phyloP scores from a whole-genome alignment of 2,329 filamentous ascomycete species.

The Lachnellula cervina region DNA sequence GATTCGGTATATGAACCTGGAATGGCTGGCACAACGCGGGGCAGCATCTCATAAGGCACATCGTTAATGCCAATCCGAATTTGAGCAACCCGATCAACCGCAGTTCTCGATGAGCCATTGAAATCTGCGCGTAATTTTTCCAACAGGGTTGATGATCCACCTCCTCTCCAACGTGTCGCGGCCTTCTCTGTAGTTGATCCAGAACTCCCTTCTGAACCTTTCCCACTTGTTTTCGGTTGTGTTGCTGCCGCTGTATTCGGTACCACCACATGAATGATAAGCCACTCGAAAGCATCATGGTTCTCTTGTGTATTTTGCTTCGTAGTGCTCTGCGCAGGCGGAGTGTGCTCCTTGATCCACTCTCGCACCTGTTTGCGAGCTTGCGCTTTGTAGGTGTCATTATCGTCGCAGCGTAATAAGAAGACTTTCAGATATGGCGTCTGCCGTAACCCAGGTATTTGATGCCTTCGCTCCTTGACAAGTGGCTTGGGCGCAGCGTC shows the following conservation, averaged over 20 bases:
- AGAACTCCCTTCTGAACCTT: conserved; percentile 45
- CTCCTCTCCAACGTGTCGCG: conserved; percentile 70
- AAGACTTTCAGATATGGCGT: conserved; percentile 93
- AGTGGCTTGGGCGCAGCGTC: conserved; percentile 19
- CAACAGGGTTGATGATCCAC: conserved; percentile 73
- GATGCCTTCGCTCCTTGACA: conserved; percentile 67
- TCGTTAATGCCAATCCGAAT: conserved; percentile 72
- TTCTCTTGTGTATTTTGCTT: conserved; percentile 72
- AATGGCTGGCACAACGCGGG: conserved; percentile 57
- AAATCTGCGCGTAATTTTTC: conserved; percentile 91
- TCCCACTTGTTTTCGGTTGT: conserved; percentile 62
- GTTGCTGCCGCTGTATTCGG: conserved; percentile 78
- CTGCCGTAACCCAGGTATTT: conserved; percentile 87
- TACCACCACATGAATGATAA: conserved; percentile 87
- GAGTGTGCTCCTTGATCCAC: conserved; percentile 79
- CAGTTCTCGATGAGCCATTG: conserved; percentile 67
- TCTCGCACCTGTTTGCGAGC: conserved; percentile 77
- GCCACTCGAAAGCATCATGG: conserved; percentile 94
- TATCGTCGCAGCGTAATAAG: conserved; percentile 89
- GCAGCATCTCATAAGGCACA: conserved; percentile 59
- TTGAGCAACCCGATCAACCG: conserved; percentile 76
- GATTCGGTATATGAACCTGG: conserved; percentile 64
- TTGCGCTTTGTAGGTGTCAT: conserved; percentile 82
- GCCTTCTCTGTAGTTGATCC: conserved; percentile 59
- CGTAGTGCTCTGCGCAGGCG: conserved; percentile 47